Conservation (phyloP, 2,329 filamentous ascomycete genomes). For the Colletotrichum costaricense region DNA sequence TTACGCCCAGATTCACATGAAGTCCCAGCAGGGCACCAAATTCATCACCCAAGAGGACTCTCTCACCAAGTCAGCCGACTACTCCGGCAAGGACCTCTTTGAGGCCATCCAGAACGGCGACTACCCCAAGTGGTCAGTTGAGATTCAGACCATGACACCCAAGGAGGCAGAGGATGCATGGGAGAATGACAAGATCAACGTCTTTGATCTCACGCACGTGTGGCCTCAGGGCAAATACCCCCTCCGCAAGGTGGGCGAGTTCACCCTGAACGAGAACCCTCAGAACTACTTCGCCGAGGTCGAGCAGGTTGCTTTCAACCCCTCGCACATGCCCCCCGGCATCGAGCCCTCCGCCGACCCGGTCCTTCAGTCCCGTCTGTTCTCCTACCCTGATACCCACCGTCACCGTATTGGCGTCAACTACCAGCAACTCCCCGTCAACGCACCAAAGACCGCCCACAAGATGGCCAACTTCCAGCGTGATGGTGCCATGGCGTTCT, state of each 20-base stretch:
- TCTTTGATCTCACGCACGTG: conserved; percentile 68
- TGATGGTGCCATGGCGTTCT: conserved; percentile 49
- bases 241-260: conserved; percentile 68
- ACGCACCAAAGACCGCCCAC: conserved; percentile 43
- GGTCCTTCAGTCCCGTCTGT: conserved; percentile 64
- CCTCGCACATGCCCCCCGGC: conserved; percentile 72
- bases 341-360: conserved; percentile 68
- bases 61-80: conserved; percentile 62
- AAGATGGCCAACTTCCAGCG: conserved; percentile 45
- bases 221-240: conserved; percentile 72
- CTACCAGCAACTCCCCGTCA: conserved; percentile 67
- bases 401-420: conserved; percentile 69
- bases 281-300: conserved; percentile 77
- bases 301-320: conserved; percentile 75
- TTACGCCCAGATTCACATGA: conserved; percentile 64
- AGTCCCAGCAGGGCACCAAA: conserved; percentile 57
- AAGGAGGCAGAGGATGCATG: conserved; percentile 55
- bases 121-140: conserved; percentile 62
- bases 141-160: conserved; percentile 65
- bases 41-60: conserved; percentile 55
- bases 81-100: conserved; percentile 49
- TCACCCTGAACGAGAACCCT: conserved; percentile 73
- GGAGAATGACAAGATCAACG: conserved; percentile 52
- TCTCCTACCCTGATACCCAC: conserved; percentile 66
- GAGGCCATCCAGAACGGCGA: conserved; percentile 56